These are phyloP conservation scores for Sindora glabra DNA, from an alignment of 306 rosid genomes.

Conservation along the genomic window DNA sequence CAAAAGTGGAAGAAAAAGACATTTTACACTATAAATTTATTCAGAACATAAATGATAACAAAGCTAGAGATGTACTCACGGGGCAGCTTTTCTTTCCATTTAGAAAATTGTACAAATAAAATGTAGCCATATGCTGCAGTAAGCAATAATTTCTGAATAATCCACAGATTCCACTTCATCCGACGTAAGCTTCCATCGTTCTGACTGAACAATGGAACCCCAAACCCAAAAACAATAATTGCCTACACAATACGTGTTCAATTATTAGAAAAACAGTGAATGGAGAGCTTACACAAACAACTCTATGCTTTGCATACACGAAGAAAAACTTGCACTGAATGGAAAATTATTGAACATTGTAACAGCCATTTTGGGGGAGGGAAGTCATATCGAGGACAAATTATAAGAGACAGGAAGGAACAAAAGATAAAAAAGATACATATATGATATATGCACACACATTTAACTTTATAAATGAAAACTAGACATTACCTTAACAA, in stretches of 20 bases:
- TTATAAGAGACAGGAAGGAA: too few species aligned
- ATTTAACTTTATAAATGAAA: neutral
- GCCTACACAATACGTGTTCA: slow-evolving; percentile 32
- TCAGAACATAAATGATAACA: neutral
- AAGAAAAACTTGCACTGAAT: too few species aligned
- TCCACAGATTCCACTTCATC: slow-evolving; percentile 63
- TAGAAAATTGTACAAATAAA: slow-evolving; percentile 59
- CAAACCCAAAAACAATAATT: slow-evolving; percentile 66
- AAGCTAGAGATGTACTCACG: slow-evolving; percentile 39
- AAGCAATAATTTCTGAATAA: slow-evolving; percentile 44
- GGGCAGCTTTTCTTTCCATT: slow-evolving; percentile 72
- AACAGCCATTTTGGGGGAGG: too few species aligned
- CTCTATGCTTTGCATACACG: too few species aligned
- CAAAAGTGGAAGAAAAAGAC: slow-evolving; percentile 19
- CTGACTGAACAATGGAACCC: slow-evolving; percentile 48
- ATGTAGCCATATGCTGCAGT: slow-evolving; percentile 69
- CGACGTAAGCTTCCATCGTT: slow-evolving; percentile 24
- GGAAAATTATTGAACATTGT: too few species aligned
- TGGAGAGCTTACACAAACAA: too few species aligned
- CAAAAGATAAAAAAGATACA: neutral
- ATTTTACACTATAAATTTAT: slow-evolving; percentile 6
- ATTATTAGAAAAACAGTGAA: slow-evolving; percentile 3
- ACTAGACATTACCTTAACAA: slow-evolving; percentile 52
- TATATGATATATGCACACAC: neutral
- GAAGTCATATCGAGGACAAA: too few species aligned